Conservation (phyloP, 768 basidiomycete species). For the Hypholoma sublateritium region DNA sequence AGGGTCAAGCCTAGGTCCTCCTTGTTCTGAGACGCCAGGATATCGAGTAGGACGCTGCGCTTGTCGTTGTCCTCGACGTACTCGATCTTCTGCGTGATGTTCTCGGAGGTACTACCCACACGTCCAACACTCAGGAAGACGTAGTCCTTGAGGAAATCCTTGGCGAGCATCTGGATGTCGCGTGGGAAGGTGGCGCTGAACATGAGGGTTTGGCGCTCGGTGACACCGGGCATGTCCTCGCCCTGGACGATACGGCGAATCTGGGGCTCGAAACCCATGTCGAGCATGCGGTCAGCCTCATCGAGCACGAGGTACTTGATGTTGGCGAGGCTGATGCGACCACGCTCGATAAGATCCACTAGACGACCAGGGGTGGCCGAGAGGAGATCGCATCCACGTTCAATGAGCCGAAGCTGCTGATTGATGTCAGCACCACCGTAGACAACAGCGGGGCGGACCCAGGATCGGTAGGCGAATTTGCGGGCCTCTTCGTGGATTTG, state of each 20-base stretch:
- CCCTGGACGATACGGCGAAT: conserved; percentile 97
- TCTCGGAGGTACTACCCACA: conserved; percentile 98
- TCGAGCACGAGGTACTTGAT: conserved; percentile 98
- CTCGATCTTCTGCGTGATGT: conserved; percentile 98
- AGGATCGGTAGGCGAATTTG: conserved; percentile 98
- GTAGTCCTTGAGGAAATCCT: conserved; percentile 97
- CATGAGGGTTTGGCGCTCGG: conserved; percentile 97
- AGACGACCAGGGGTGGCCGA: conserved; percentile 97
- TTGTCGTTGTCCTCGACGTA: conserved; percentile 98
- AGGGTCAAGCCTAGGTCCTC: conserved; percentile 76
- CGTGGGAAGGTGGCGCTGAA: conserved; percentile 99
- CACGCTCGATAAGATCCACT: conserved; percentile 97
- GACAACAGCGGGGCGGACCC: conserved; percentile 98
- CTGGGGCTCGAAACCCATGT: conserved; percentile 99
- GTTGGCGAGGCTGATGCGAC: conserved; percentile 93
- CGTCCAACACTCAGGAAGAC: conserved; percentile 98
- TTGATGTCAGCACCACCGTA: conserved; percentile 99
- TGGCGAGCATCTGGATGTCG: conserved; percentile 95
- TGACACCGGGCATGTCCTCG: conserved; percentile 95
- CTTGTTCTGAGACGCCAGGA: conserved; percentile 76
- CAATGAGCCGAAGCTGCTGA: conserved; percentile 89
- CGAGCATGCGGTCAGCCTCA: conserved; percentile 99
- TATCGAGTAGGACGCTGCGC: conserved; percentile 92
- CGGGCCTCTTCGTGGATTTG: conserved; percentile 99
- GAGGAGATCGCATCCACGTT: conserved; percentile 95